Percentiles rank a stretch among this genome's conserved stretches.
These are phyloP conservation scores for Phytophthora sojae DNA, from an alignment of 352 stramenopile species.

Conservation along the genomic window DNA sequence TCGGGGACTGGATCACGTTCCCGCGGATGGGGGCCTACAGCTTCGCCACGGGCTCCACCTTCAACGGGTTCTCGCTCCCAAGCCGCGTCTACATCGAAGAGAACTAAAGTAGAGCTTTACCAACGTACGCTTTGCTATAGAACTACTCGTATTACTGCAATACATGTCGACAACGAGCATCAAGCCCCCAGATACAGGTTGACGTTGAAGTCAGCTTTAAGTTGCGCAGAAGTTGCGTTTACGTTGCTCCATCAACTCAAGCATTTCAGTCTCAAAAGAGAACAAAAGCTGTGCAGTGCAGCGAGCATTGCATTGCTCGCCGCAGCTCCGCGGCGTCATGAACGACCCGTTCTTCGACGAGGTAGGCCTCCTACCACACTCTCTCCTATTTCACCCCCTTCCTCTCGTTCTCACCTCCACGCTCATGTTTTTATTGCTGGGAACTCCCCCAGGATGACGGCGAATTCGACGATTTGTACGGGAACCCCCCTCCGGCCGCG, in stretches of 20 bases:
- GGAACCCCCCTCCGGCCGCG: conserved; percentile 23
- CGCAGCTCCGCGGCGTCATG: conserved; percentile 23
- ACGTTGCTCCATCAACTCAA: background rate
- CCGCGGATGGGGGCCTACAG: conserved; percentile 65
- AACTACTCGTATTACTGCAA: background rate
- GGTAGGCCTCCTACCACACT: conserved; percentile 9
- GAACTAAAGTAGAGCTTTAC: background rate
- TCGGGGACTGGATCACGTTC: conserved; percentile 67
- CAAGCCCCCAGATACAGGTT: background rate
- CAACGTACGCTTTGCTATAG: background rate
- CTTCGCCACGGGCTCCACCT: conserved; percentile 59
- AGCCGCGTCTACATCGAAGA: conserved; percentile 52
- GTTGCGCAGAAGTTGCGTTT: background rate
- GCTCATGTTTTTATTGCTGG: conserved; percentile 3
- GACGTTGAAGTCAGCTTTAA: conserved; percentile 1
- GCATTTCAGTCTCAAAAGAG: conserved; percentile 11
- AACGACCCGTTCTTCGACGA: conserved; percentile 50
- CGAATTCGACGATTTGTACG: conserved; percentile 84
- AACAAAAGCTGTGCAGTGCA: background rate
- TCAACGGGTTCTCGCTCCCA: conserved; percentile 61
- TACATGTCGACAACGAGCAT: background rate
- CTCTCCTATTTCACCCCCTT: background rate
- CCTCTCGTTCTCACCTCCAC: conserved; percentile 7
- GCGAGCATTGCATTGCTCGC: background rate
- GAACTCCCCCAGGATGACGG: conserved; percentile 58